Evolutionary conservation across 495 filamentous ascomycete genomes (phyloP).

Genomic region (Pyrenopolyporus hunteri): DNA sequence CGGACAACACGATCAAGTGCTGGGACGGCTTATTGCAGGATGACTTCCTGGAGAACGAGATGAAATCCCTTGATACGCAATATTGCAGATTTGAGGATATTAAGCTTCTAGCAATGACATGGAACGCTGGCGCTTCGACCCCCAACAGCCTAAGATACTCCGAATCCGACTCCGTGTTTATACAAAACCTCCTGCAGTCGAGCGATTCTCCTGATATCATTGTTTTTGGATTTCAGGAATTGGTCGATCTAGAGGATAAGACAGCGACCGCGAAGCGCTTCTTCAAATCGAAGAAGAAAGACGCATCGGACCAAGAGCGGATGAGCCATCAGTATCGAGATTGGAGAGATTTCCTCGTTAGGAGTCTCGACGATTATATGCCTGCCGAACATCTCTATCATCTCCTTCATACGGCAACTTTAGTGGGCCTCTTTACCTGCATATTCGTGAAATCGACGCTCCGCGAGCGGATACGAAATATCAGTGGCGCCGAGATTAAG

Average conservation of each 20-base stretch:
- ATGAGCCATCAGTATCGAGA: constrained; percentile 98
- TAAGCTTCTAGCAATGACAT: constrained; percentile 79
- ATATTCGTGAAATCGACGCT: constrained; percentile 87
- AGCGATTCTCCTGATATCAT: constrained; percentile 85
- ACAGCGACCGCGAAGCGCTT: constrained; percentile 91
- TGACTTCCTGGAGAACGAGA: constrained; percentile 88
- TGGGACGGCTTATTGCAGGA: constrained; percentile 96
- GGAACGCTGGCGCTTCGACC: constrained; percentile 94
- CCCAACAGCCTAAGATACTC: constrained; percentile 77
- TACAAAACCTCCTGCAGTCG: constrained; percentile 72
- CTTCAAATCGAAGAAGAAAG: constrained; percentile 85
- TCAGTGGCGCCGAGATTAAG: constrained; percentile 85
- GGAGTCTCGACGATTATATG: constrained; percentile 81
- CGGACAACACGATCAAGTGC: constrained; percentile 80
- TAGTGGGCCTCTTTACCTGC: constrained; percentile 94
- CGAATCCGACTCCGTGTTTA: constrained; percentile 71
- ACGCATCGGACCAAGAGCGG: constrained; percentile 84
- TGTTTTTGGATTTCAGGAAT: constrained; percentile 96
- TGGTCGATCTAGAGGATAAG: constrained; percentile 96
- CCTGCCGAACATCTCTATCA: constrained; percentile 79
- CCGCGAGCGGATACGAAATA: constrained; percentile 72
- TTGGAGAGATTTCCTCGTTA: constrained; percentile 87
- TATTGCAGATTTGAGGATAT: constrained; percentile 87
- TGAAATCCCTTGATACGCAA: constrained; percentile 80
- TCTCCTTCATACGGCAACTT: constrained; percentile 82